Base-by-base conservation (phyloP, 129 eudicot genomes). In the Ambrosia artemisiifolia region DNA sequence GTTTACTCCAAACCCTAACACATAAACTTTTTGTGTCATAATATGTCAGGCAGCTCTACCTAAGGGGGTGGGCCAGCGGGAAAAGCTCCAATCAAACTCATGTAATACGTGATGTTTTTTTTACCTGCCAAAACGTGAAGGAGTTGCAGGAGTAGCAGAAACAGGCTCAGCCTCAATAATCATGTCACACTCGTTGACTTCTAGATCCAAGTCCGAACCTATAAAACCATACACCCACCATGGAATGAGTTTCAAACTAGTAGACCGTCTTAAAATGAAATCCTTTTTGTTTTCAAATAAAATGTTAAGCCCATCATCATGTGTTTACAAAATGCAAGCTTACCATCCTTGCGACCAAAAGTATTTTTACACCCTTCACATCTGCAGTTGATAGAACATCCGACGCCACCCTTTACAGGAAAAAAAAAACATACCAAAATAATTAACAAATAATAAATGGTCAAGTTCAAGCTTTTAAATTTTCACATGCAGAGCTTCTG, bases 141-240 rank as follows among this genome's bases (percentile, higher is more conserved):
- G 98, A 32, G 95, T 87, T 79, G 88, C 83, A 17, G 92, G 96
- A 70, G 83, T 65, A 33, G 83, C 78, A 61, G 83, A 85, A 51
- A 82, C 64, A 13, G 63, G 87, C 60, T 84, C 97, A 40, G 80
- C 48, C 18, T 81, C 85, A 60, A 7, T 78, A 11, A 48, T 67
- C 76, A 70, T 77, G 70, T 89, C 95, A 33, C 43, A 42, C 28
- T 67, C 85, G 10, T 87, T 86, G 70, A 83, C 87, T 78, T 87
- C 95, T 30, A 70, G 19, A 67, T 89, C 98, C 73, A 61, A 72
- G 70, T 87, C 96, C 4, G 75, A 65, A 66, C 90, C 87, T 80
- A 81, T 74, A 33, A 69, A 76, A 74, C 35, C 35, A 57, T 57
- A 74, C 28, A 63, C 40, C 18, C 28, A 57, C 43, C 68, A 38